Conservation (phyloP, 1,284 basidiomycete species). For the Psilocybe mexicana region DNA sequence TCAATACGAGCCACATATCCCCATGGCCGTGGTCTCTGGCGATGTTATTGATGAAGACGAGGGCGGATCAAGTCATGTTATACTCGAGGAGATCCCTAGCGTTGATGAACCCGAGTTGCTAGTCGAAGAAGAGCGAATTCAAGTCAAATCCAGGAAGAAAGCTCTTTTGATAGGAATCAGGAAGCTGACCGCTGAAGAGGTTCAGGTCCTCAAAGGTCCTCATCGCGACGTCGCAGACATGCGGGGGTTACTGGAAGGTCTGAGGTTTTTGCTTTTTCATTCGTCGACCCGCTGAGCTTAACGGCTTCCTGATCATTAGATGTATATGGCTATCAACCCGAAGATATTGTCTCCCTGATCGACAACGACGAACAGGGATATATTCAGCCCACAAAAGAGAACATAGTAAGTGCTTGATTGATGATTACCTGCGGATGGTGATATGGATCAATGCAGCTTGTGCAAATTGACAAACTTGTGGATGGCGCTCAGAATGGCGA, state of each 20-base stretch:
- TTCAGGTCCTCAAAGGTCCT: background rate
- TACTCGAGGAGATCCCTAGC: too few relatives aligned
- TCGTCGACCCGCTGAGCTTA: background rate
- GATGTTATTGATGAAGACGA: too few relatives aligned
- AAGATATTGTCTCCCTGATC: conserved; percentile 9
- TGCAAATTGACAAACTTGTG: conserved; percentile 8
- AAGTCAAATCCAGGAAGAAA: background rate
- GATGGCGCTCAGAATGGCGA: conserved; percentile 4
- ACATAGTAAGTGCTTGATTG: conserved; percentile 7
- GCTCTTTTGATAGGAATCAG: background rate
- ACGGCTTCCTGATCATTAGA: background rate
- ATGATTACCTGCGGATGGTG: background rate
- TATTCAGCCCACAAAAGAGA: conserved; percentile 8
- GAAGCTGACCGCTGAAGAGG: background rate
- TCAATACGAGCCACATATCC: too few relatives aligned
- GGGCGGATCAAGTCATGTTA: too few relatives aligned
- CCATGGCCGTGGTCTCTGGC: too few relatives aligned
- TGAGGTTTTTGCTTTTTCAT: background rate
- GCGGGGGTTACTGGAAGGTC: conserved; percentile 4
- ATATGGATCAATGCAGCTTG: background rate
- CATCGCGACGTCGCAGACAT: conserved; percentile 9
- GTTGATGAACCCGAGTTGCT: too few relatives aligned
- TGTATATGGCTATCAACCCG: conserved; percentile 7
- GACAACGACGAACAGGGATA: conserved; percentile 4
- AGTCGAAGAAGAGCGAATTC: too few relatives aligned